phyloP scores from a whole-genome alignment of 2,329 filamentous ascomycete species.

The Orbilia javanica region DNA sequence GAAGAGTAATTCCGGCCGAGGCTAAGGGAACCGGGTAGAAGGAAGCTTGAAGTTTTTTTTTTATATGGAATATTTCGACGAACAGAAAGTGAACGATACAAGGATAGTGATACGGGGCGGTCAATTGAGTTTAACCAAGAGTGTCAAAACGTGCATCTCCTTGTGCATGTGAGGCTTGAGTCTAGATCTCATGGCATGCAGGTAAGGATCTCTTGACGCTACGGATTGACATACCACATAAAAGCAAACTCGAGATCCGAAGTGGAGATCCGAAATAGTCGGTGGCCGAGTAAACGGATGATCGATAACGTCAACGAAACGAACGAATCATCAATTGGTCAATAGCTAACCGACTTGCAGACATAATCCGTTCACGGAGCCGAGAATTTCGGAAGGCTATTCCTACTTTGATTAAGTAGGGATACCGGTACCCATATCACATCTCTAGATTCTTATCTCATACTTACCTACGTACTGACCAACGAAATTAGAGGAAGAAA shows the following conservation, averaged over 20 bases:
- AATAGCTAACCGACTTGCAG: too few relatives aligned
- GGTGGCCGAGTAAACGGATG: neutral
- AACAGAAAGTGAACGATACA: neutral
- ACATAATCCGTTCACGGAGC: too few relatives aligned
- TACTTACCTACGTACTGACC: neutral
- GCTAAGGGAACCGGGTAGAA: constrained; percentile 14
- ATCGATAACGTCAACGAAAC: neutral
- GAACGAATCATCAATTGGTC: neutral
- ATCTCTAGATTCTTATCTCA: neutral
- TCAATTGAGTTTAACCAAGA: neutral
- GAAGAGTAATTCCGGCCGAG: constrained; percentile 15
- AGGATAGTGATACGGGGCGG: neutral
- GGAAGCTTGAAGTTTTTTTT: neutral
- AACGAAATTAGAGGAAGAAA: neutral
- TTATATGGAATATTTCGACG: neutral
- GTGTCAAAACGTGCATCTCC: neutral
- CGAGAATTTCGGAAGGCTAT: too few relatives aligned
- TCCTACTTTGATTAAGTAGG: neutral
- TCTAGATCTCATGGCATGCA: constrained; percentile 11
- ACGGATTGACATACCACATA: neutral
- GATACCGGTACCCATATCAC: neutral
- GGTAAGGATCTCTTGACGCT: neutral
- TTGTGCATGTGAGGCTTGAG: constrained; percentile 18
- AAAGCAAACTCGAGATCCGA: neutral
- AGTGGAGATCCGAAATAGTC: neutral